These are phyloP conservation scores for Tetrahymena borealis DNA, from an alignment of 73 alveolate genomes.

Conservation along the genomic window DNA sequence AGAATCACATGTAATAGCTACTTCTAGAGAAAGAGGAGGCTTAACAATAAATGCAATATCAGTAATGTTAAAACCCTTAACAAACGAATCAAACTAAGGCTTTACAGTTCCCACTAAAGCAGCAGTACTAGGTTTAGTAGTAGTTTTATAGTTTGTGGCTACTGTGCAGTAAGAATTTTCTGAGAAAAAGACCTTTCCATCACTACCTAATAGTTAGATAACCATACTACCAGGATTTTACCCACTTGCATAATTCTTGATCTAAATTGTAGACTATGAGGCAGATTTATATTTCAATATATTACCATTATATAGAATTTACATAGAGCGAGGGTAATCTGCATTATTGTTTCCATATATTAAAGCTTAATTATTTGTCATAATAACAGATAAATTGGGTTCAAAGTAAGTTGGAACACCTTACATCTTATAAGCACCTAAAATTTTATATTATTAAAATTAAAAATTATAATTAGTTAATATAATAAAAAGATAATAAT, in stretches of 20 bases:
- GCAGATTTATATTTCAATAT: neutral
- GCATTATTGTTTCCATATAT: conserved; percentile 34
- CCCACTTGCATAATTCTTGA: conserved; percentile 10
- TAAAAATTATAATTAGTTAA: too few species aligned
- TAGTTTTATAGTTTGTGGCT: neutral
- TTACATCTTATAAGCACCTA: conserved; percentile 11
- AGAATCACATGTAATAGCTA: neutral
- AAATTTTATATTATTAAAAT: too few species aligned
- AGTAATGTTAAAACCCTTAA: neutral
- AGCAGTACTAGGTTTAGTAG: neutral
- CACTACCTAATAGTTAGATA: neutral
- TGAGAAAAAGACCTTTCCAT: neutral
- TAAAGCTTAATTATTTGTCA: conserved; percentile 9
- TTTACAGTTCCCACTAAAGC: neutral
- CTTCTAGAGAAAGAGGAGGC: neutral
- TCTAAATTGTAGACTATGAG: conserved; percentile 2
- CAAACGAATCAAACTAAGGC: neutral
- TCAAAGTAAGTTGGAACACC: conserved; percentile 5
- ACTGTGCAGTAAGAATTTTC: conserved; percentile 1
- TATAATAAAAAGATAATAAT: neutral
- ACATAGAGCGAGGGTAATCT: conserved; percentile 30
- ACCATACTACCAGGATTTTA: conserved; percentile 4
- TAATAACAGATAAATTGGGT: neutral
- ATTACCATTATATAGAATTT: neutral
- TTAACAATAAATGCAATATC: neutral